phyloP scores from a whole-genome alignment of 192 early-diverging fungal species.

The Phlyctochytrium planicorne region DNA sequence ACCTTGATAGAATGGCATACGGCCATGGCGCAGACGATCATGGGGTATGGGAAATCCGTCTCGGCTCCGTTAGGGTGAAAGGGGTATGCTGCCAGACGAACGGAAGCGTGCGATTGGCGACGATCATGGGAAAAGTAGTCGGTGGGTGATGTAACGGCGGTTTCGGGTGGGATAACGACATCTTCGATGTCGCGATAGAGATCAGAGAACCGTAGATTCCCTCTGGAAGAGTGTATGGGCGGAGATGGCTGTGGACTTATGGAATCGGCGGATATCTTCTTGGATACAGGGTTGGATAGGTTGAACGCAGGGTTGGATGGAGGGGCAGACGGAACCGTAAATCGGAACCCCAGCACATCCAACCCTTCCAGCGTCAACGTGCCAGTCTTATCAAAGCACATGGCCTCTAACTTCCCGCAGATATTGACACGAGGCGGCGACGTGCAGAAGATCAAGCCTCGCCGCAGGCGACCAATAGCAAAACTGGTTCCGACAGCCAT shows the following conservation, averaged over 20 bases:
- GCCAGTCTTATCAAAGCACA: slow-evolving; percentile 99
- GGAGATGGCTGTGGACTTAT: background rate
- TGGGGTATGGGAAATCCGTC: slow-evolving; percentile 47
- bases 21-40: slow-evolving; percentile 60
- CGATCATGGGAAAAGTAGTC: background rate
- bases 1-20: slow-evolving; percentile 77
- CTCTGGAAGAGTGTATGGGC: background rate
- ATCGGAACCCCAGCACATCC: slow-evolving; percentile 89
- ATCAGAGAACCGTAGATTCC: slow-evolving; percentile 29
- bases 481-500: slow-evolving; percentile 98
- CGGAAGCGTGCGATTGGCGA: slow-evolving; percentile 37
- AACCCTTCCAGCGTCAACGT: slow-evolving; percentile 96
- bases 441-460: slow-evolving; percentile 86
- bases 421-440: slow-evolving; percentile 90
- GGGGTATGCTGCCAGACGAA: slow-evolving; percentile 22
- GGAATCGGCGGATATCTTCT: no score
- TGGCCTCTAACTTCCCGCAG: slow-evolving; percentile 92
- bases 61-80: slow-evolving; percentile 39
- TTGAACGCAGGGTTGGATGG: background rate
- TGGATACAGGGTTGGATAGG: background rate
- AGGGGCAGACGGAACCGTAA: slow-evolving; percentile 30
- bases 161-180: background rate
- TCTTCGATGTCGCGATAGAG: slow-evolving; percentile 29
- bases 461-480: slow-evolving; percentile 82
- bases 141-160: background rate